Percentiles rank a stretch among this genome's conserved stretches.
Conservation (phyloP, 306 rosid genomes). For the Trifolium fragiferum region DNA sequence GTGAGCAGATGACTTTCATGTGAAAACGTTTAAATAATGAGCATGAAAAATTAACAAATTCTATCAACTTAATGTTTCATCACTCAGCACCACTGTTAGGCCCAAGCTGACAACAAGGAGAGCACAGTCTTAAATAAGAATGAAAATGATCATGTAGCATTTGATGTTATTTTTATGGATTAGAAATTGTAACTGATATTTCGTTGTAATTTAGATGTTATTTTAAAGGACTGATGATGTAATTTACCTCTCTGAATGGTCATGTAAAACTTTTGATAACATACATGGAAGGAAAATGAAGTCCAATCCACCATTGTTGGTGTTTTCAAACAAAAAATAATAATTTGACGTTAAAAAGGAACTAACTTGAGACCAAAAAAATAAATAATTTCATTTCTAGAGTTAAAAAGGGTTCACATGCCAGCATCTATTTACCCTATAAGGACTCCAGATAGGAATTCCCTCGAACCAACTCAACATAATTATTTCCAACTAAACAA, state of each 20-base stretch:
- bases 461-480: background rate
- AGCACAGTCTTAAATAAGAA: too few species aligned
- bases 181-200: too few species aligned
- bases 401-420: background rate
- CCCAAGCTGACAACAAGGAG: background rate
- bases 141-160: background rate
- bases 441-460: background rate
- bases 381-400: background rate
- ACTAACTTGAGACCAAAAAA: background rate
- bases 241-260: background rate
- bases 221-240: too few species aligned
- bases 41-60: slow-evolving; percentile 25
- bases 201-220: too few species aligned
- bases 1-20: slow-evolving; percentile 23
- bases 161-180: too few species aligned
- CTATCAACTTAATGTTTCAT: background rate
- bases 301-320: background rate
- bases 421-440: slow-evolving; percentile 11
- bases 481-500: background rate
- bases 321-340: background rate
- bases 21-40: slow-evolving; percentile 25
- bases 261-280: background rate
- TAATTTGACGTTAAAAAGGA: background rate
- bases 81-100: too few species aligned
- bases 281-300: background rate